Conservation (phyloP, 2,329 filamentous ascomycete species). For the Esteya vermicola region DNA sequence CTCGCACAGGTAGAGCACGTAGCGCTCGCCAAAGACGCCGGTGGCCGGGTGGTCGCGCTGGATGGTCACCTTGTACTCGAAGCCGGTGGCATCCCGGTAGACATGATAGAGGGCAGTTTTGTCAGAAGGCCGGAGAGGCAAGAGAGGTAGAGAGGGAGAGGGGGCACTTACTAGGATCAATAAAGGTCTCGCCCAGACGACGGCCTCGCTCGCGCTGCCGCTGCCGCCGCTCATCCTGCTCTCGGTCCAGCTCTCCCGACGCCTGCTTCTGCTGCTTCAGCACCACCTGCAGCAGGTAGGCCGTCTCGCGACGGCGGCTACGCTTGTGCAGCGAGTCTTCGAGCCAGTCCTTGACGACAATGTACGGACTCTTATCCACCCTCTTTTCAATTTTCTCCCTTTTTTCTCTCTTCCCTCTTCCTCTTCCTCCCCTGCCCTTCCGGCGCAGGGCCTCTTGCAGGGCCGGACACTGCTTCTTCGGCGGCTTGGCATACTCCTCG, state of each 20-base stretch:
- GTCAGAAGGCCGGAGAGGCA: too few species aligned
- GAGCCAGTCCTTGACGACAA: conserved; percentile 39
- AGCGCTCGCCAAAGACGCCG: conserved; percentile 40
- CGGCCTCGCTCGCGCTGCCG: too few species aligned
- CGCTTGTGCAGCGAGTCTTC: conserved; percentile 25
- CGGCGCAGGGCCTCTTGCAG: neutral
- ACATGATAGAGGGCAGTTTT: conserved; percentile 45
- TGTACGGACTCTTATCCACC: too few species aligned
- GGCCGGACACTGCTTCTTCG: neutral
- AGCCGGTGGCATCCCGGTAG: conserved; percentile 47
- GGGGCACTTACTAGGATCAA: conserved; percentile 31
- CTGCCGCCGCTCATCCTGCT: conserved; percentile 18
- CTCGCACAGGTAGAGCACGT: conserved; percentile 53
- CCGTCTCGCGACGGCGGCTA: conserved; percentile 16
- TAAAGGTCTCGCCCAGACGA: conserved; percentile 23
- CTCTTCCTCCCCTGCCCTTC: neutral
- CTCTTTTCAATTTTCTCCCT: too few species aligned
- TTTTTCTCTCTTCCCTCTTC: too few species aligned
- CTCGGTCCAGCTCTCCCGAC: conserved; percentile 21
- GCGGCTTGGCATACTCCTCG: conserved; percentile 33
- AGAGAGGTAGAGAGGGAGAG: too few species aligned
- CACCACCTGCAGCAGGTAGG: conserved; percentile 25
- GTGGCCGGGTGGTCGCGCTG: conserved; percentile 31
- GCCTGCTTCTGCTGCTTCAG: neutral
- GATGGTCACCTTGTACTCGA: conserved; percentile 50